Base-by-base conservation (phyloP, 371 early-diverging fungal species). In the Aphelidium insulamus region DNA sequence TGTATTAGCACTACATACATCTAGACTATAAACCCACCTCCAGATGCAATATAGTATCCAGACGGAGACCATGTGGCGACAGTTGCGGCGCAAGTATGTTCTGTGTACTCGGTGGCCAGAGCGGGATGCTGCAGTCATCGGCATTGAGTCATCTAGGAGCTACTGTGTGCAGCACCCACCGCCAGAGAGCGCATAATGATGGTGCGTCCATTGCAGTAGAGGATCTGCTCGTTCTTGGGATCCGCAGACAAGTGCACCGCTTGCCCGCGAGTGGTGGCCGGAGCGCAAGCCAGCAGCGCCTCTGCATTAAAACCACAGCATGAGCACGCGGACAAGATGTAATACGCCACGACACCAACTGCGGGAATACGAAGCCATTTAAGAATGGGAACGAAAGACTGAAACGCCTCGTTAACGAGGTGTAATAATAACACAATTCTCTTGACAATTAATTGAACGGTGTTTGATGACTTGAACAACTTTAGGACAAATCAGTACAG, bases 31-130 rank as follows among this genome's bases (percentile, higher is more conserved):
- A 21, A 18, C 35, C 12, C 55, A 82, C 81, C 88, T 48, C 78
- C 92, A 19, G 88, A 85, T 1, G 91, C 90, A 37, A 86, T 73
- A 55, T 92, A 95, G 54, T 66, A 86, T 24, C 95, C 91, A 35
- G 77, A 74, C 0, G 92, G 88, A 20, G 88, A 66, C 45, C 72
- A 88, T 28, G 76, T 59, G 9, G 91, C 91, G 10, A 84, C 88
- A 5, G 82, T 85, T 3, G 77, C 61, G 28, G 61, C 53, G 23
- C 59, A 48, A 11, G 65, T 58, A 45, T 94, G 95, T 9, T 73
- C 79, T 2, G 69, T 63, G 52, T 90, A 94, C 46, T 82, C 83
- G 5, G 61, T 68, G 19, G 82, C 72, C 30, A 81, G 50, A 22
- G 53, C 54, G 1, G 86, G 92, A 44, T 84, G 62, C 77, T 84